Base-by-base conservation (phyloP, 768 basidiomycete species). In the Exsudoporus frostii region DNA sequence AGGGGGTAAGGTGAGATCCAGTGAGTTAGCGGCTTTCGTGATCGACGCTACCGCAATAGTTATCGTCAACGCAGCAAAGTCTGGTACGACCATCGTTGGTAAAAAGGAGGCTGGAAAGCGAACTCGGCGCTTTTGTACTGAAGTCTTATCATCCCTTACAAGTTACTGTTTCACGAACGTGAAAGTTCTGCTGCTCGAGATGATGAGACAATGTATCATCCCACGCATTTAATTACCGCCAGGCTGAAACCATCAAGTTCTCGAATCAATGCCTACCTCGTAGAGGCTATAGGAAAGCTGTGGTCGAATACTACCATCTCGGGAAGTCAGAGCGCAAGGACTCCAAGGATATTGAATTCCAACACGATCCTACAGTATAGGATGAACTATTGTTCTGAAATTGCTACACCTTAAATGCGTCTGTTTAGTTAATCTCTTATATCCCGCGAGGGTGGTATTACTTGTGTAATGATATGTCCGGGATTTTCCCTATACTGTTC, bases 401-500 rank as follows among this genome's bases (percentile, higher is more conserved):
- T 11, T 30, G 25, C 29, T 30, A 10, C 29, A 34, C 17, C n/a
- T 17, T n/a, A 34, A 7, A 15, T n/a, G 17, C 17, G 17, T n/a
- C 34, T 4, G 7, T 22, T 13, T n/a, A 39, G 13, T 20, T 5
- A 15, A 15, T 9, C 13, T 4, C 11, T 19, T 11, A 17, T 17
- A 13, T 46, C 22, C 22, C 17, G 5, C 45, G 13, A 27, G 40
- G 10, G 17, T 13, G 43, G 7, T n/a, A 4, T 22, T 33, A 15
- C 11, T 47, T 13, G n/a, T 2, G 6, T 4, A 13, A 17, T 8
- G 20, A 42, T 9, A 10, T 24, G 19, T 24, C 47, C 43, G 36
- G 4, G 38, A 20, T 17, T 25, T n/a, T 24, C 14, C 33, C 30
- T 58, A 68, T 30, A 55, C 45, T 0, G 64, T 47, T 17, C 67